Evolutionary conservation across 2,329 filamentous ascomycete species (phyloP), one percentile per base, ranked within the genome.

Genomic region (Thielaviopsis punctulata): DNA sequence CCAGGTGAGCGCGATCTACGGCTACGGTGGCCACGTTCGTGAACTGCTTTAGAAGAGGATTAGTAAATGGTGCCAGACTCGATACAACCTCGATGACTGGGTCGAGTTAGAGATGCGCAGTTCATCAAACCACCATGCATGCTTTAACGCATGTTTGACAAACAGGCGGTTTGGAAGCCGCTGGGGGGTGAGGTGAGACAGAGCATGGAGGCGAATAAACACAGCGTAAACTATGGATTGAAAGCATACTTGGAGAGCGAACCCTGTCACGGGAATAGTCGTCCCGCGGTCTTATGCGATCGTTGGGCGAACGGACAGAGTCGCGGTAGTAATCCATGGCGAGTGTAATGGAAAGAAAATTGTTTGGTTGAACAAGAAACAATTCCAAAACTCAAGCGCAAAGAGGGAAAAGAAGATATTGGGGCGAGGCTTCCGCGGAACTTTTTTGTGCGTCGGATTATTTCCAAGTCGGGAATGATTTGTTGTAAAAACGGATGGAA

Each of bases 1-100:
- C 69, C 69, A 2, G 84, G 85, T 1, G 85, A 90, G 52, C 85
- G 79, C 27, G 83, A 87, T 19, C 73, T 69, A 57, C 82, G 72
- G 50, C 73, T 71, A 41, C 55, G 51, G 41, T 80, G 82, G 48
- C 76, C 71, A 49, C 78, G 73, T 18, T 82, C 79, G 56, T 69
- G 70, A 48, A 72, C 77, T 80, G 51, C 15, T 48, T 49, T 52
- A 21, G 41, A 57, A 52, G 36, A 41, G 48, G 56, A 54, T 59
- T 49, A 55, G 55, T n/a, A 36, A 36, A 43, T 43, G 52, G 39
- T 47, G 36, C 22, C 18, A 9, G 44, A 48, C 15, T 9, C 15
- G 9, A 33, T 33, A 13, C 3, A 4, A 12, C 15, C 3, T 9
- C 10, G 30, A 9, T 12, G 30, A 3, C 9, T 33, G 9, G 30